These are phyloP conservation scores for Lenzites betulinus DNA, from an alignment of 768 basidiomycete genomes.

Conservation along the genomic window DNA sequence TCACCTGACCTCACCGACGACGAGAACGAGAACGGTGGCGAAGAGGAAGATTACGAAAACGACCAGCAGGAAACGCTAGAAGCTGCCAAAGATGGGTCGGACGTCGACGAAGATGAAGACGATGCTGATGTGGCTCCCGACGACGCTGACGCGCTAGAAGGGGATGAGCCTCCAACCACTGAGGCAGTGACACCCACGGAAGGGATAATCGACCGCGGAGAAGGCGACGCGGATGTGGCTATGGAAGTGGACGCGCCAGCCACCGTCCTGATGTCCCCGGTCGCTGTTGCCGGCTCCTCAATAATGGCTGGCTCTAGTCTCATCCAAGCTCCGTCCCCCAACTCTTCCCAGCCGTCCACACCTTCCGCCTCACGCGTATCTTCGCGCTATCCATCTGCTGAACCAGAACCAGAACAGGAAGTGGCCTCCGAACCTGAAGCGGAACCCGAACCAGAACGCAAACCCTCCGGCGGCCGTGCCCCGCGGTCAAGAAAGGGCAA, in stretches of 20 bases:
- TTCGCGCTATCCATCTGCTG: constrained; percentile 47
- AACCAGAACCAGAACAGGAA: constrained; percentile 26
- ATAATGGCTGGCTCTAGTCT: constrained; percentile 50
- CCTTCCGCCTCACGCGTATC: constrained; percentile 37
- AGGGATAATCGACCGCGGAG: constrained; percentile 31
- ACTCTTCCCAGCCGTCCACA: constrained; percentile 39
- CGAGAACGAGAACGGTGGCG: constrained; percentile 36
- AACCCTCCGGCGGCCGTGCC: constrained; percentile 10
- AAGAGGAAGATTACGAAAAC: constrained; percentile 24
- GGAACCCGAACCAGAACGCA: constrained; percentile 24
- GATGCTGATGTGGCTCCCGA: constrained; percentile 28
- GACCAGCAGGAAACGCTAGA: constrained; percentile 11
- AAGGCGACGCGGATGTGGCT: constrained; percentile 19
- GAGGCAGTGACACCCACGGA: constrained; percentile 20
- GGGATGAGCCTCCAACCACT: constrained; percentile 18
- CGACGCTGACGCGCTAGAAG: constrained; percentile 31
- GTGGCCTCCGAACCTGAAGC: constrained; percentile 24
- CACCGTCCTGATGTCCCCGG: constrained; percentile 30
- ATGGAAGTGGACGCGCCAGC: constrained; percentile 30
- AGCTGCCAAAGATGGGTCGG: constrained; percentile 8
- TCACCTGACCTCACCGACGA: constrained; percentile 37
- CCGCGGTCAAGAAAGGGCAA: constrained; percentile 18
- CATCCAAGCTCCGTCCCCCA: constrained; percentile 41
- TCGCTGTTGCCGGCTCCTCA: constrained; percentile 44
- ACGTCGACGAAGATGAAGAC: constrained; percentile 31